Conservation (phyloP, 345 rosid species). For the Ceriops decandra region DNA sequence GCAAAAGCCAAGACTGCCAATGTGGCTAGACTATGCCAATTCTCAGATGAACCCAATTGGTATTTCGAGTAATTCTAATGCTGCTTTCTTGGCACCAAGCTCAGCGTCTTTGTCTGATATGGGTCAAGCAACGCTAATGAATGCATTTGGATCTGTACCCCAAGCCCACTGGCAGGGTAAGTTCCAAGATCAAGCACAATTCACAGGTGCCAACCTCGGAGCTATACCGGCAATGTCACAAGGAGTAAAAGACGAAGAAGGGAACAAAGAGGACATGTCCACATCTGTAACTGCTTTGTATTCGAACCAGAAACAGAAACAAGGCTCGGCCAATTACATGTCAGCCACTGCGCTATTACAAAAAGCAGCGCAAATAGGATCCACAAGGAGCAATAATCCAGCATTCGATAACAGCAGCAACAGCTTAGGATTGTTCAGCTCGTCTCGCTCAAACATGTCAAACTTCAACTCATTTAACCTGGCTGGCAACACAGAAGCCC, state of each 20-base stretch:
- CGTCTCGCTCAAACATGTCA: conserved; percentile 4
- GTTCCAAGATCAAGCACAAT: conserved; percentile 27
- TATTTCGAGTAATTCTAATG: conserved; percentile 13
- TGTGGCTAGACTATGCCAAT: conserved; percentile 44
- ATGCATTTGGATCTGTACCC: conserved; percentile 27
- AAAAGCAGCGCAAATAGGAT: conserved; percentile 82
- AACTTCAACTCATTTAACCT: conserved; percentile 14
- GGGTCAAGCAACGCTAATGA: conserved; percentile 20
- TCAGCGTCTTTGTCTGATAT: conserved; percentile 31
- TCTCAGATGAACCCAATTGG: conserved; percentile 24
- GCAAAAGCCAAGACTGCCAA: conserved; percentile 35
- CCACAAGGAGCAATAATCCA: conserved; percentile 50
- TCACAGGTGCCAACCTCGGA: conserved; percentile 15
- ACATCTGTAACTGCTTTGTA: conserved; percentile 29
- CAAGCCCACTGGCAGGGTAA: conserved; percentile 32
- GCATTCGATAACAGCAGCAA: conserved; percentile 9
- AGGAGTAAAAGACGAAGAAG: conserved; percentile 33
- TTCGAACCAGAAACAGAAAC: conserved; percentile 20
- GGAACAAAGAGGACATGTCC: conserved; percentile 22
- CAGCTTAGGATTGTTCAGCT: conserved; percentile 26
- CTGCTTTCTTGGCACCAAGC: conserved; percentile 19
- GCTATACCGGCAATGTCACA: conserved; percentile 17
- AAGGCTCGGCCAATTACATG: conserved; percentile 36
- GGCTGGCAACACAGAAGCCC: background rate
- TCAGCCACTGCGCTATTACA: conserved; percentile 87